Evolutionary conservation across 1,284 basidiomycete genomes (phyloP), one percentile per base, ranked within the genome.

Genomic region (Ustilago trichophora): DNA sequence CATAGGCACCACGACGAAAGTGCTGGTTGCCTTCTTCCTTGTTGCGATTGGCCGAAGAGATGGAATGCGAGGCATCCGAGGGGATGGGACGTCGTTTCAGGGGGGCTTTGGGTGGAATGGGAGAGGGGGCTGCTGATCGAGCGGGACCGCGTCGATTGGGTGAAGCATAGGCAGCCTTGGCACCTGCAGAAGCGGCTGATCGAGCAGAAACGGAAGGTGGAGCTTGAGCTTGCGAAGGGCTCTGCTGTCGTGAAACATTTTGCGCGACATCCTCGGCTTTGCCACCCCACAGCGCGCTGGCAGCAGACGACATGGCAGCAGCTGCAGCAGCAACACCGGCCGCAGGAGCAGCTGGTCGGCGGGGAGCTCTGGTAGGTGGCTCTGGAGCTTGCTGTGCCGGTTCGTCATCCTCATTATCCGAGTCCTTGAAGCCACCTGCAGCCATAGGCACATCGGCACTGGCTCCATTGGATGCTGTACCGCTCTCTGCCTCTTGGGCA

Each of bases 1-100:
- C 88, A 80, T 91, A 98, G 46, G 91, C 89, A 2, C 96, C 95
- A 7, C 94, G 88, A 80, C 93, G 94, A 86, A 92, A 95, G 71
- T 88, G 86, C 29, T 89, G 88, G 29, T 91, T 91, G 6, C 92
- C 79, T 32, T 59, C 40, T 6, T 56, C 36, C 47, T 80, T 81
- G 46, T 62, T 58, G 16, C 38, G 33, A 6, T 53, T 42, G 16
- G 69, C 60, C 2, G 59, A 57, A 9, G 58, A 35, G 25, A 79
- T 56, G 10, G 58, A 47, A 31, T 57, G 50, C 0, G 63, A 43
- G 6, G 58, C 65, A 21, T 77, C 72, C 6, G 51, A 31, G 1
- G 66, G 41, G 6, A 57, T 45, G 8, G 53, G 41, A 7, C 64
- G 64, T n/a, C 56, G 53, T n/a, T 55, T 55, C 34, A 59, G 51